Conservation (phyloP, 306 rosid genomes). For the Malus fusca region DNA sequence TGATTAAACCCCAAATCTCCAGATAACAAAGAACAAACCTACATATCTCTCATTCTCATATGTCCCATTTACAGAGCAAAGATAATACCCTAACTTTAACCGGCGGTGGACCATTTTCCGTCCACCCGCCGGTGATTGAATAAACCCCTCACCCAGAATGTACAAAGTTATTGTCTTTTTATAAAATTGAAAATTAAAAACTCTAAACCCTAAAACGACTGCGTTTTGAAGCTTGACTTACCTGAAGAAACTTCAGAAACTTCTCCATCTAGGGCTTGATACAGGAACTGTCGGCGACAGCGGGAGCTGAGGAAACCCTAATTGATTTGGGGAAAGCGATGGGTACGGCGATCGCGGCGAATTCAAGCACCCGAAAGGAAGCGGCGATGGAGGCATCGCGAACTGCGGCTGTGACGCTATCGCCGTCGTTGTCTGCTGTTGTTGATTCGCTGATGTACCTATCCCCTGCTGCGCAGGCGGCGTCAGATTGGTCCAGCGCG, state of each 20-base stretch:
- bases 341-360: constrained; percentile 67
- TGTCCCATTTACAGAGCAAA: constrained; percentile 65
- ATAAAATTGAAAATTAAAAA: constrained; percentile 1
- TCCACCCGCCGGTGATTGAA: constrained; percentile 48
- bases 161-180: constrained; percentile 26
- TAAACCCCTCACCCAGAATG: constrained; percentile 41
- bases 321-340: constrained; percentile 56
- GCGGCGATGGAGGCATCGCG: constrained; percentile 55
- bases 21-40: constrained; percentile 27
- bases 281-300: constrained; percentile 80
- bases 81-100: constrained; percentile 28
- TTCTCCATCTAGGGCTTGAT: constrained; percentile 83
- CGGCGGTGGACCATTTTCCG: constrained; percentile 30
- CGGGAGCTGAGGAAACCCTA: constrained; percentile 86
- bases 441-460: neutral
- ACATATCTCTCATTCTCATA: constrained; percentile 35
- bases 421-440: constrained; percentile 1
- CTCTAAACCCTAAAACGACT: constrained; percentile 22
- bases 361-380: constrained; percentile 79
- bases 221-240: constrained; percentile 20
- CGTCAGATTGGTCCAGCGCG: constrained; percentile 48
- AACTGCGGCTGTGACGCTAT: constrained; percentile 27
- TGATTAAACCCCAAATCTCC: neutral
- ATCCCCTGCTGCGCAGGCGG: constrained; percentile 17
- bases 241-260: constrained; percentile 32